Percentiles rank a stretch among this genome's conserved stretches.
phyloP scores from a whole-genome alignment of 1,284 basidiomycete genomes.

The Ceratobasidium sp. region DNA sequence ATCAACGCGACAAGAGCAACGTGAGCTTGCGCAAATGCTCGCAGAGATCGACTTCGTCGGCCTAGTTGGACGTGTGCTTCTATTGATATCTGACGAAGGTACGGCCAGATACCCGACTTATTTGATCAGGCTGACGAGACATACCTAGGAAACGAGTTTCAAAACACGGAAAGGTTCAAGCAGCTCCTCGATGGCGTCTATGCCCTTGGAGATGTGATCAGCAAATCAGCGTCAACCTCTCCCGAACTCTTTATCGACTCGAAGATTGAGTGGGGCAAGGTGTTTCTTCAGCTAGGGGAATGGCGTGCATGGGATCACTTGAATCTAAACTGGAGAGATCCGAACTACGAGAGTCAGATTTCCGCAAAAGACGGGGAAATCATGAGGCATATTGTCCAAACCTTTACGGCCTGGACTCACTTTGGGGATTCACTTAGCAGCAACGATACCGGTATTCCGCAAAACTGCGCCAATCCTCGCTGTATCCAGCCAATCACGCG shows the following conservation, averaged over 20 bases:
- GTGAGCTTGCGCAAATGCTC: too few relatives aligned
- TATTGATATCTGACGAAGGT: too few relatives aligned
- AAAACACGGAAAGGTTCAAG: background rate
- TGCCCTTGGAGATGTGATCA: background rate
- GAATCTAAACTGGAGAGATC: background rate
- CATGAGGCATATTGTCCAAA: background rate
- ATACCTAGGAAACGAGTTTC: background rate
- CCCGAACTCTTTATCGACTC: slow-evolving; percentile 6
- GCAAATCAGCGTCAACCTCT: background rate
- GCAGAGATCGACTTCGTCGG: too few relatives aligned
- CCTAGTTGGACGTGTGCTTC: too few relatives aligned
- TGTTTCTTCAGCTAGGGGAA: background rate
- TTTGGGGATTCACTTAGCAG: background rate
- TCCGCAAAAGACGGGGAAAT: too few relatives aligned
- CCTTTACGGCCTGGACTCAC: background rate
- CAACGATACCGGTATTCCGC: background rate
- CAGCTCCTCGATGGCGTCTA: background rate
- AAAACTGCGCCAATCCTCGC: too few relatives aligned
- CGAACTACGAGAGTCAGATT: background rate
- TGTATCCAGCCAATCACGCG: too few relatives aligned
- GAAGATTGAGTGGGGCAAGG: slow-evolving; percentile 1
- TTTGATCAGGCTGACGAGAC: too few relatives aligned
- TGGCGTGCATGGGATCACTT: background rate
- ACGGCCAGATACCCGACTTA: too few relatives aligned
- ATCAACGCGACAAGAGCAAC: too few relatives aligned